Evolutionary conservation across 78 protist genomes (phyloP), one percentile per base, ranked within the genome.

Genomic region (Mastigamoeba balamuthi): DNA sequence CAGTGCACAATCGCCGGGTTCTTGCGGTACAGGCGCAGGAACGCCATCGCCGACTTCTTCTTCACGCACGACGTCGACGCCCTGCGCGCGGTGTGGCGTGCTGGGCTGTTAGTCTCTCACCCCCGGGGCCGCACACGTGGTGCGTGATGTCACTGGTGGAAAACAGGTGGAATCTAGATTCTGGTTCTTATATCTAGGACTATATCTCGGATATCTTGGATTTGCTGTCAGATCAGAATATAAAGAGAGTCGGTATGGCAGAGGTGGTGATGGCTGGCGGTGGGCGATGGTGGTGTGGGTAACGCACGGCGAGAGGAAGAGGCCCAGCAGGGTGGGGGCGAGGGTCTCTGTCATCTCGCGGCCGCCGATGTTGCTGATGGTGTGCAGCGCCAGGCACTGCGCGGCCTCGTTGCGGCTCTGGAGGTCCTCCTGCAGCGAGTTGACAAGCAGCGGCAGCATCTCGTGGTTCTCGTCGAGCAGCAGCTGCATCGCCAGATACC

Each of bases 291-390:
- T n/a, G n/a, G 2, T 39, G 41, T 42, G 5, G 23, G 6, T n/a
- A n/a, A n/a, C 68, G 36, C 68, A 64, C 68, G 6, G 8, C 36
- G 89, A 33, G 38, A 83, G 39, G 42, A 96, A 78, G n/a, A 95
- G 67, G 38, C 73, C 74, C 72, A 58, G 77, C 63, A 97, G 97
- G 28, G 90, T 83, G 36, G 58, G 53, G 10, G 91, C 39, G 42
- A 96, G 86, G 25, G 94, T 40, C 67, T 95, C 98, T 0, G 99
- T 91, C 48, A 89, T 88, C 23, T 97, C 99, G 33, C 44, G 40
- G 40, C 96, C 95, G 30, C 98, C 99, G 7, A 93, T 84, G 81
- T 92, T 96, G 40, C 94, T 90, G n/a, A 96, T 80, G 35, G 94
- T 78, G 1, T 90, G 48, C 28, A 97, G 85, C 3, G 98, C 98